Conservation (phyloP, 805 yeast genomes). For the Naumovozyma castellii region DNA sequence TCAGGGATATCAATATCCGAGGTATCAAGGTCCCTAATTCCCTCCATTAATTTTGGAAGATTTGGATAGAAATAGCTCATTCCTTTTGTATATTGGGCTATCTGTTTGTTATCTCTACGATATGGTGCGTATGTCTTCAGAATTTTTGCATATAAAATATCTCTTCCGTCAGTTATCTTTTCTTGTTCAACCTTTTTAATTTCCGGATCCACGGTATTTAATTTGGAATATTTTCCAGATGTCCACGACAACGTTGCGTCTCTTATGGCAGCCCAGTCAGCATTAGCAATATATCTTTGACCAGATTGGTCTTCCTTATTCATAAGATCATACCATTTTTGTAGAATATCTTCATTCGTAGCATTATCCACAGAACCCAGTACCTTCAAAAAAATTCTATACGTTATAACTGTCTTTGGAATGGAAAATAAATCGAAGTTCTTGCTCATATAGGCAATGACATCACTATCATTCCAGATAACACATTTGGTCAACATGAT, state of each 20-base stretch:
- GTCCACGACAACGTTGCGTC: slow-evolving; percentile 46
- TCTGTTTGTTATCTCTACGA: slow-evolving; percentile 34
- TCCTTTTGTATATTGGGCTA: slow-evolving; percentile 30
- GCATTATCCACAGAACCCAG: slow-evolving; percentile 46
- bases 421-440: slow-evolving; percentile 47
- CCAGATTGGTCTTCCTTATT: slow-evolving; percentile 39
- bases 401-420: slow-evolving; percentile 52
- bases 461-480: slow-evolving; percentile 51
- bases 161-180: slow-evolving; percentile 30
- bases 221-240: slow-evolving; percentile 3
- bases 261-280: slow-evolving; percentile 73
- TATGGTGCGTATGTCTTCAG: slow-evolving; percentile 36
- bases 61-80: slow-evolving; percentile 28
- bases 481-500: slow-evolving; percentile 53
- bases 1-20: slow-evolving; percentile 31
- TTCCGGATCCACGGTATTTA: neutral
- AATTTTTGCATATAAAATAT: slow-evolving; percentile 40
- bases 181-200: neutral
- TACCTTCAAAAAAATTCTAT: slow-evolving; percentile 60
- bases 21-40: slow-evolving; percentile 26
- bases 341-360: slow-evolving; percentile 41
- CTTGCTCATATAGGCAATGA: slow-evolving; percentile 48
- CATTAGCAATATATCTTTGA: slow-evolving; percentile 56
- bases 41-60: slow-evolving; percentile 13
- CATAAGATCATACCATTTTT: slow-evolving; percentile 45